Evolutionary conservation across 2,329 filamentous ascomycete genomes (phyloP), one percentile per base, ranked within the genome.

Genomic region (Aureobasidium sp.): DNA sequence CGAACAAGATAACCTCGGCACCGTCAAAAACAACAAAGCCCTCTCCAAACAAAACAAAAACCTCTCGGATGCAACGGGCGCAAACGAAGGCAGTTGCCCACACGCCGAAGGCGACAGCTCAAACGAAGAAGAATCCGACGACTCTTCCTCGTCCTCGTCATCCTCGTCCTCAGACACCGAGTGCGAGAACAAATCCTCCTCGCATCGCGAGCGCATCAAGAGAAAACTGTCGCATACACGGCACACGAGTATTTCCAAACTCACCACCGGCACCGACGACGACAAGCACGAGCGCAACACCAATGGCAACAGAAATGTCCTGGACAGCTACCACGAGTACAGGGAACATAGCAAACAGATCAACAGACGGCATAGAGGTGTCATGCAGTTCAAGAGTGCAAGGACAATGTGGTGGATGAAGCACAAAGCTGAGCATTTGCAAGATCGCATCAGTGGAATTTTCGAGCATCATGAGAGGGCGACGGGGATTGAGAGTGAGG

Each of bases 321-420:
- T 77, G 10, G 79, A 80, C 45, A 76, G 81, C 68, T 62, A 84
- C 47, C 80, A 78, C 60, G 84, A 87, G 62, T 88, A 85, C 68
- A 83, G 80, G 68, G 76, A 78, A 61, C 76, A 84, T 65, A 75
- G 79, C 64, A 82, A 80, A 70, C 78, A 81, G 62, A 73, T 87
- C 64, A 85, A 89, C 70, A 75, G 85, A 51, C 80, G 82, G 68
- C 84, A 90, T 67, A 74, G 84, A 23, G 87, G 87, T 0, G 69
- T 87, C 42, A 90, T 90, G 87, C 87, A 90, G 73, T 90, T 86
- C 84, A 81, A 80, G 77, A 70, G 80, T 67, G 80, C 78, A 21
- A 76, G 76, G 69, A 83, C 72, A 58, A 73, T 76, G 61, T 81
- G 85, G 66, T 81, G 80, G 71, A 77, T 86, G 61, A 82, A 83